Evolutionary conservation across 2,329 filamentous ascomycete genomes (phyloP).

Genomic region (Fusarium heterosporum): DNA sequence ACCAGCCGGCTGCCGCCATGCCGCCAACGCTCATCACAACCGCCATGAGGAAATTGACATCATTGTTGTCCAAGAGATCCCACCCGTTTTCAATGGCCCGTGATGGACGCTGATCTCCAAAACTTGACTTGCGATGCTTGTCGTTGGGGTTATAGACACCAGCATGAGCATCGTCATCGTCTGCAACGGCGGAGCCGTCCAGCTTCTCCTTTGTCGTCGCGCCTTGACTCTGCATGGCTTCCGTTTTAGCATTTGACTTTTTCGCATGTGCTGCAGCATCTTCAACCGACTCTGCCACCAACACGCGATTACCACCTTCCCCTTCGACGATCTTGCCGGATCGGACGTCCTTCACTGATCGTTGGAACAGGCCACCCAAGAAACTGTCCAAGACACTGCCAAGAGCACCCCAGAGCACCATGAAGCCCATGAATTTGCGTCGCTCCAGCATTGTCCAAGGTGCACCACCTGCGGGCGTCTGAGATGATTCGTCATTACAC

Average conservation of each 20-base stretch:
- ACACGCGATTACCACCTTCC: constrained; percentile 73
- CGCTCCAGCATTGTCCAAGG: constrained; percentile 63
- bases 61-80: constrained; percentile 92
- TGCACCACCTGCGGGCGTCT: constrained; percentile 56
- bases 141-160: constrained; percentile 62
- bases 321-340: constrained; percentile 92
- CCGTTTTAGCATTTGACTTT: constrained; percentile 56
- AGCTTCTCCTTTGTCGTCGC: constrained; percentile 52
- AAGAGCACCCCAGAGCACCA: constrained; percentile 79
- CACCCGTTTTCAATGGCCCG: constrained; percentile 72
- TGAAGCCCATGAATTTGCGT: constrained; percentile 61
- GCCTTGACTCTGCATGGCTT: constrained; percentile 57
- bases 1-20: constrained; percentile 74
- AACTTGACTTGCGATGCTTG: constrained; percentile 63
- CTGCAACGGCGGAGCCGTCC: constrained; percentile 49
- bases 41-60: constrained; percentile 94
- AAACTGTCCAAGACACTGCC: constrained; percentile 90
- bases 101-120: constrained; percentile 68
- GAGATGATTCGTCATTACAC: constrained; percentile 62
- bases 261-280: constrained; percentile 48
- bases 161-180: constrained; percentile 53
- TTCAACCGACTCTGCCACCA: constrained; percentile 56
- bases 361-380: constrained; percentile 85
- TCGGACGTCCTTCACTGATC: constrained; percentile 84
- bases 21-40: constrained; percentile 80